Evolutionary conservation across 1,139 yeast genomes (phyloP).

Genomic region (Yamadazyma blattariae): DNA sequence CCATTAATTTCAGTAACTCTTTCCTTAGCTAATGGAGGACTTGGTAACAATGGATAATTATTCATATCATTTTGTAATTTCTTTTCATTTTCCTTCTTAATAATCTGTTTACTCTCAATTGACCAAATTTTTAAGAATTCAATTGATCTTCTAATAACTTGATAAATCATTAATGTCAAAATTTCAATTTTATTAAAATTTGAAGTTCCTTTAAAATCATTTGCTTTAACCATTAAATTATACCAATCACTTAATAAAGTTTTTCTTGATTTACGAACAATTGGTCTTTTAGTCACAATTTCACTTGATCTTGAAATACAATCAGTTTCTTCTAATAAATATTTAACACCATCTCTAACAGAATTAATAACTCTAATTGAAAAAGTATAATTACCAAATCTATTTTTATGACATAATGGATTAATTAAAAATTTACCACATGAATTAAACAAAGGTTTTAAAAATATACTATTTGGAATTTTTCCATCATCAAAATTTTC

Average conservation of each 20-base stretch:
- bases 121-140: slow-evolving; percentile 77
- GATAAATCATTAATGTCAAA: slow-evolving; percentile 68
- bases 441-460: slow-evolving; percentile 63
- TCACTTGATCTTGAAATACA: slow-evolving; percentile 83
- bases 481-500: slow-evolving; percentile 19
- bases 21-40: slow-evolving; percentile 67
- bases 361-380: slow-evolving; percentile 41
- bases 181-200: slow-evolving; percentile 65
- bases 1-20: slow-evolving; percentile 76
- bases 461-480: slow-evolving; percentile 43
- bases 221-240: slow-evolving; percentile 81
- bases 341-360: slow-evolving; percentile 81
- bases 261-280: slow-evolving; percentile 73
- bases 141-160: slow-evolving; percentile 71
- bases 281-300: slow-evolving; percentile 67
- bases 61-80: slow-evolving; percentile 38
- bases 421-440: slow-evolving; percentile 74
- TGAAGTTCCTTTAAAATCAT: slow-evolving; percentile 73
- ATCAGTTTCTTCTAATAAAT: slow-evolving; percentile 71
- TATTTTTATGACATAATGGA: slow-evolving; percentile 53
- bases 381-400: slow-evolving; percentile 43
- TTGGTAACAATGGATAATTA: slow-evolving; percentile 40
- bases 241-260: slow-evolving; percentile 88
- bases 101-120: slow-evolving; percentile 46
- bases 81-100: slow-evolving; percentile 35